These are phyloP conservation scores for Aureobasidium uvarum DNA, from an alignment of 2,329 filamentous ascomycete genomes.

Conservation along the genomic window DNA sequence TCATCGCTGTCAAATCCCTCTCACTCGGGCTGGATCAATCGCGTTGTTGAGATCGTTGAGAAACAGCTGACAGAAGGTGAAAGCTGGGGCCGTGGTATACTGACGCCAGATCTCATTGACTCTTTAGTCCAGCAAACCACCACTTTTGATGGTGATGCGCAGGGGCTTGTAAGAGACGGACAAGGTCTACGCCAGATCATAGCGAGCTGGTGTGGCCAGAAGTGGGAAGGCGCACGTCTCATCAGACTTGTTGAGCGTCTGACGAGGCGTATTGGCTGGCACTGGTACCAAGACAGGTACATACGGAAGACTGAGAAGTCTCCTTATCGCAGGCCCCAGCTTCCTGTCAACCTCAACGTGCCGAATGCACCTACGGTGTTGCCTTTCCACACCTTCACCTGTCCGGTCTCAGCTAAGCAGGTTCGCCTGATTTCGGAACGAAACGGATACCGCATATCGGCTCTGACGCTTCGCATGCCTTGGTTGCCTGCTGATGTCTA, in stretches of 20 bases:
- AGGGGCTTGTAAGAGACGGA: conserved; percentile 40
- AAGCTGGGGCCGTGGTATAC: conserved; percentile 73
- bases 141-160: conserved; percentile 37
- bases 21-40: conserved; percentile 78
- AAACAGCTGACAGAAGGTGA: conserved; percentile 86
- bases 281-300: conserved; percentile 85
- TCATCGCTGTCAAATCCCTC: conserved; percentile 59
- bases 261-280: conserved; percentile 72
- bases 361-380: conserved; percentile 91
- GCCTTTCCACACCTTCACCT: conserved; percentile 97
- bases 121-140: conserved; percentile 49
- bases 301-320: conserved; percentile 56
- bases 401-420: conserved; percentile 84
- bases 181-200: conserved; percentile 41
- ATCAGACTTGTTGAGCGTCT: conserved; percentile 81
- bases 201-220: conserved; percentile 63
- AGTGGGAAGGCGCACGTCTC: conserved; percentile 85
- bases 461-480: conserved; percentile 77
- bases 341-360: conserved; percentile 70
- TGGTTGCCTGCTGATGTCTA: conserved; percentile 84
- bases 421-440: conserved; percentile 92
- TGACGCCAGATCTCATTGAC: conserved; percentile 50
- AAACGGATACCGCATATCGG: conserved; percentile 90
- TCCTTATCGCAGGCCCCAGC: conserved; percentile 68
- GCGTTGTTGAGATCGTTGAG: conserved; percentile 85